Evolutionary conservation across 164 flowering plant species (phyloP).

Genomic region (Dillenia turbinata): DNA sequence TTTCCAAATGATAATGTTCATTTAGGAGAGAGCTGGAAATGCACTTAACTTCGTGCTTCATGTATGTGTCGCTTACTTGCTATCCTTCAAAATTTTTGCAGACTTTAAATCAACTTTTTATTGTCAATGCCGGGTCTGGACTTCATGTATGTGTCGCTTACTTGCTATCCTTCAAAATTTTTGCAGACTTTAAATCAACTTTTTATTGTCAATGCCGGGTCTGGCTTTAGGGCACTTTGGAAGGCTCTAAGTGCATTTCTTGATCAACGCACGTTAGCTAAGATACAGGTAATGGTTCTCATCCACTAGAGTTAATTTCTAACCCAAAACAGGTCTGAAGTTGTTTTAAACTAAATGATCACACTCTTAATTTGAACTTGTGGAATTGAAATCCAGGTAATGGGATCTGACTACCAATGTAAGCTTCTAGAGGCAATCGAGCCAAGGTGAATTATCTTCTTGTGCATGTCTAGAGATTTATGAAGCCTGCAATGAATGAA

Average conservation of each 20-base stretch:
- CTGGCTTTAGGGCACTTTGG: slow-evolving; percentile 69
- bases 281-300: slow-evolving; percentile 43
- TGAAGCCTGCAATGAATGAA: not conserved
- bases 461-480: not conserved
- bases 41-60: no score
- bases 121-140: no score
- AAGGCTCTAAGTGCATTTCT: slow-evolving; percentile 52
- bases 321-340: no score
- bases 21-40: no score
- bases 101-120: slow-evolving; percentile 61
- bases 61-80: no score
- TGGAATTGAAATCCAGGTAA: slow-evolving; percentile 36
- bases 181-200: slow-evolving; percentile 58
- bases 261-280: slow-evolving; percentile 52
- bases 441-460: slow-evolving; percentile 34
- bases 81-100: slow-evolving; percentile 16
- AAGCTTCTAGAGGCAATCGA: slow-evolving; percentile 46
- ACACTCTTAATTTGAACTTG: slow-evolving; percentile 1
- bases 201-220: slow-evolving; percentile 71
- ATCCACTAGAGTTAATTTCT: not conserved
- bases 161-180: not conserved
- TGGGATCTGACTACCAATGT: slow-evolving; percentile 48
- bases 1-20: no score
- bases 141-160: no score
- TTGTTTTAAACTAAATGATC: not conserved